A percentile compares a stretch with the other conserved stretches of the same genome.
Evolutionary conservation across 192 early-diverging fungal species (phyloP).

Genomic region (Linnemannia zychae): DNA sequence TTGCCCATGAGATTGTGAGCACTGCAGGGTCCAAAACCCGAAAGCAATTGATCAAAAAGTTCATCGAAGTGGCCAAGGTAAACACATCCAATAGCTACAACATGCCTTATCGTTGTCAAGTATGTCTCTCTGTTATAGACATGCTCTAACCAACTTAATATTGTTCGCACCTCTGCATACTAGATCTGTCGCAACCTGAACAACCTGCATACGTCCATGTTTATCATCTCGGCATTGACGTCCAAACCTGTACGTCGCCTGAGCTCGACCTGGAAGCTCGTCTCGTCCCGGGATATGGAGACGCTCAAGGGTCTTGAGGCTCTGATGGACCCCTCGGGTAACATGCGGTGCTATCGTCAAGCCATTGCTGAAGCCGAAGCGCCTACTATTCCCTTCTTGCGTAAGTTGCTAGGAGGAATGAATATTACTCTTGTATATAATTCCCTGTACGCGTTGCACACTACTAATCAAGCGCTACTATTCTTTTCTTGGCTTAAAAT

Average conservation of each 20-base stretch:
- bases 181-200: constrained; percentile 66
- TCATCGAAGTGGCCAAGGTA: constrained; percentile 69
- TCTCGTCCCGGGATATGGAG: constrained; percentile 62
- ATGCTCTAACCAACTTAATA: no score
- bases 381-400: constrained; percentile 73
- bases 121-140: no score
- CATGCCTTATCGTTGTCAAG: no score
- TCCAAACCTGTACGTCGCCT: constrained; percentile 70
- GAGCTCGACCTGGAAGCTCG: constrained; percentile 66
- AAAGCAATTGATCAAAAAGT: constrained; percentile 66
- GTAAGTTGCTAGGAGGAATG: no score
- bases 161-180: neutral
- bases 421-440: no score
- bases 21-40: constrained; percentile 56
- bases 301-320: constrained; percentile 66
- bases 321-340: constrained; percentile 70
- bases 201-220: constrained; percentile 78
- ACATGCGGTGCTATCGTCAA: constrained; percentile 75
- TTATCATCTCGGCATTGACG: constrained; percentile 71
- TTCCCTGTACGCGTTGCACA: no score
- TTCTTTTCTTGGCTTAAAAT: neutral
- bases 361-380: constrained; percentile 61
- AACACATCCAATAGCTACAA: no score
- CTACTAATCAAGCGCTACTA: no score
- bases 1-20: constrained; percentile 68